These are phyloP conservation scores for Cladophialophora psammophila DNA, from an alignment of 2,329 filamentous ascomycete species.

Conservation along the genomic window DNA sequence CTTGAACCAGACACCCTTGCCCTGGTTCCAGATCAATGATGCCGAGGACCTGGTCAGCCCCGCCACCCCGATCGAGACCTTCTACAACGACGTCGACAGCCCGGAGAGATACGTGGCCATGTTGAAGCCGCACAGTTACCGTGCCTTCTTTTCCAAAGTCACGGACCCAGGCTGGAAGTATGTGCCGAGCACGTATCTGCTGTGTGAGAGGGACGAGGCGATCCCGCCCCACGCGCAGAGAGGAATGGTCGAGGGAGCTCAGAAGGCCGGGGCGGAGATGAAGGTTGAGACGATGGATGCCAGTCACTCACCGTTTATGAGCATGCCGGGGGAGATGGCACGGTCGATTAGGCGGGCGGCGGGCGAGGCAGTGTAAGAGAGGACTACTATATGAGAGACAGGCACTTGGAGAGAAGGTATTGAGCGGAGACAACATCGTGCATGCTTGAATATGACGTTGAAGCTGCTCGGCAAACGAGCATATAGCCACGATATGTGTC, in stretches of 20 bases:
- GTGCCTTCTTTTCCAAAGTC: constrained; percentile 42
- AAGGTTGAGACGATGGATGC: constrained; percentile 45
- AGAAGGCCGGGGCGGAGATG: constrained; percentile 41
- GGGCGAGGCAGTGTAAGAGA: constrained; percentile 23
- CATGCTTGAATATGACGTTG: no score
- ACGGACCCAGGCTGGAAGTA: constrained; percentile 49
- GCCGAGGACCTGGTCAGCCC: constrained; percentile 26
- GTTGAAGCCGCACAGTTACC: constrained; percentile 45
- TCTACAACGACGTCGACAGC: constrained; percentile 48
- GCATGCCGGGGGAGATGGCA: constrained; percentile 47
- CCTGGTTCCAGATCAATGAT: constrained; percentile 34
- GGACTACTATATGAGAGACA: constrained; percentile 5
- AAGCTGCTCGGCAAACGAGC: no score
- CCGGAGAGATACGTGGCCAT: constrained; percentile 36
- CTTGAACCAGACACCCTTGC: constrained; percentile 19
- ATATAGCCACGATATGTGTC: no score
- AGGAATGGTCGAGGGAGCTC: constrained; percentile 46
- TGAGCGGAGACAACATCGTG: no score
- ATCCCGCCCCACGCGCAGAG: constrained; percentile 48
- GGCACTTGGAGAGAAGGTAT: no score
- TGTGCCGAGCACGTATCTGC: constrained; percentile 51
- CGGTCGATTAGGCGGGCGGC: constrained; percentile 42
- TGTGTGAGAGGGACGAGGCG: constrained; percentile 51
- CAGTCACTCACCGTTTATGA: constrained; percentile 54
- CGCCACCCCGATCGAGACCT: constrained; percentile 37